Base-by-base conservation (phyloP, 768 basidiomycete genomes). In the Lentinula raphanica region DNA sequence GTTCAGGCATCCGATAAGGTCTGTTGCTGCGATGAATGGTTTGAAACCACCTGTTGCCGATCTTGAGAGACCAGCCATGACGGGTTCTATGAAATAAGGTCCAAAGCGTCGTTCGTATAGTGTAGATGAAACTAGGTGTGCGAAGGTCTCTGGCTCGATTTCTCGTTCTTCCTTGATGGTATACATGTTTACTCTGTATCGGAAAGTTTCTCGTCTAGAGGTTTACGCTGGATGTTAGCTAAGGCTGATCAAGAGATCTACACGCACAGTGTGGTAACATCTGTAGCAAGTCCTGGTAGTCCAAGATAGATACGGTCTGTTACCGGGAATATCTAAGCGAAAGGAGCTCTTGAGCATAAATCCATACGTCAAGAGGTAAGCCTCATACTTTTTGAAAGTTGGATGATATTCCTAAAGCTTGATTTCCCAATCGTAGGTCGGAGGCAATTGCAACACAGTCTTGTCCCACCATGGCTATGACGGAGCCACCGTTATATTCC, bases 391-490 rank as follows among this genome's bases (percentile, higher is more conserved):
- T 97, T 71, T 98, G 89, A 71, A 96, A 98, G 75, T 98, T 90
- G 49, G 87, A 83, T 6, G 95, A 88, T 50, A 98, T 85, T 35
- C 90, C 87, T 65, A 95, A 70, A 5, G 90, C 83, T 69, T 94
- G 88, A 63, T 88, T 90, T 59, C 97, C 97, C 56, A 98, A 76
- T 62, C 96, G 85, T 64, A 96, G 69, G 76, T 99, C 97, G 55
- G 90, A 93, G 27, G 96, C 97, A 74, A 98, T 98, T 54, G 97
- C 97, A 50, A 99, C 97, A 72, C 97, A 99, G 65, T 94, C 90
- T 76, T 98, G 98, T 62, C 97, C 97, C 59, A 90, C 89, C 97
- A 99, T 99, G 78, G 97, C 97, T 74, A 99, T 82, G 66, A 96
- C 92, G 76, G 95, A 97, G 76, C 97, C 97, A 78, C 95, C 95